phyloP scores from a whole-genome alignment of 2,329 filamentous ascomycete species.

The Corinectria fuckeliana region DNA sequence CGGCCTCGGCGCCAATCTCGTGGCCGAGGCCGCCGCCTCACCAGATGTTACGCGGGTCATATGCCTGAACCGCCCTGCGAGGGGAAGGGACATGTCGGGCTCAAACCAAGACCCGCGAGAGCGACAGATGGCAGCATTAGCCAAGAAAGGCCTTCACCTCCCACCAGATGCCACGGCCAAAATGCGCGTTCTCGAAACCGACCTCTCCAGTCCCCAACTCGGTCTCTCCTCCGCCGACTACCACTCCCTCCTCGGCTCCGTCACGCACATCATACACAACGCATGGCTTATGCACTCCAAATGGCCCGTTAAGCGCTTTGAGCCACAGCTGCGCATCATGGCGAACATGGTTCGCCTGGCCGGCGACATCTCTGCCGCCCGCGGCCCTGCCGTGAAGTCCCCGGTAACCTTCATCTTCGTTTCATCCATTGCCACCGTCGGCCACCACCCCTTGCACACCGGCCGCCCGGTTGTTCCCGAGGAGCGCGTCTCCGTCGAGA shows the following conservation, averaged over 20 bases:
- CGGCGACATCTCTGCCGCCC: conserved; percentile 36
- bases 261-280: conserved; percentile 7
- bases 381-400: background rate
- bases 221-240: background rate
- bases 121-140: background rate
- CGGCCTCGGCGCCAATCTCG: background rate
- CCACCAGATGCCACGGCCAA: background rate
- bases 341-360: conserved; percentile 33
- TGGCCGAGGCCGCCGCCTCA: background rate
- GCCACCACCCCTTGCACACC: conserved; percentile 29
- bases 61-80: background rate
- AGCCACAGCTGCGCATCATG: background rate
- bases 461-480: conserved; percentile 48
- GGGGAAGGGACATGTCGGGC: background rate
- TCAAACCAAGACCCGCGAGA: background rate
- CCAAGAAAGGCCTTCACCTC: background rate
- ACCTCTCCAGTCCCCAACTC: background rate
- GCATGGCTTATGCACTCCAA: conserved; percentile 1
- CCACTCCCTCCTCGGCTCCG: background rate
- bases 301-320: background rate
- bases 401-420: conserved; percentile 48
- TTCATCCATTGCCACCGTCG: conserved; percentile 50
- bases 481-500: conserved; percentile 45
- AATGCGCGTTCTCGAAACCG: background rate
- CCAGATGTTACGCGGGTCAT: background rate